Evolutionary conservation across 1,139 yeast genomes (phyloP).

Genomic region (Taiozyma sp.): DNA sequence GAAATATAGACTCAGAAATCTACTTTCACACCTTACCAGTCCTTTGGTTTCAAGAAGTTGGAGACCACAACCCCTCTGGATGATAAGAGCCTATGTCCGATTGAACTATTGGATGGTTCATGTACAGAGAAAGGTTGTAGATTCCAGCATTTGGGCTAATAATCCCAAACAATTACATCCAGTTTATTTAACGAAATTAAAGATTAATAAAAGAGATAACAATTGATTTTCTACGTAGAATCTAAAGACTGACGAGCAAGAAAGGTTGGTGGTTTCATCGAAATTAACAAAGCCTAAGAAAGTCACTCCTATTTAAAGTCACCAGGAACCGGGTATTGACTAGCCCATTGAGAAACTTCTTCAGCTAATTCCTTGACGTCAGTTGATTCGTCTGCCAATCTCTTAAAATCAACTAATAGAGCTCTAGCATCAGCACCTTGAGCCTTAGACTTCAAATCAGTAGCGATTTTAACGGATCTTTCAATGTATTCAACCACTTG

Average conservation of each 20-base stretch:
- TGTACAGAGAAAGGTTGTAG: slow-evolving; percentile 12
- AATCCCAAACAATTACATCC: background rate
- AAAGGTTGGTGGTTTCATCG: too few species aligned
- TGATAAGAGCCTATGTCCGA: slow-evolving; percentile 12
- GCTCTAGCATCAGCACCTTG: slow-evolving; percentile 59
- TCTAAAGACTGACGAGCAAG: background rate
- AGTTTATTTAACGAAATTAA: background rate
- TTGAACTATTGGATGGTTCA: slow-evolving; percentile 11
- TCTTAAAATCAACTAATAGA: slow-evolving; percentile 59
- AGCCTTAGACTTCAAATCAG: slow-evolving; percentile 55
- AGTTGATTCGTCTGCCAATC: slow-evolving; percentile 52
- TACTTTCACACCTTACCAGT: slow-evolving; percentile 9
- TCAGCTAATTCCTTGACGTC: slow-evolving; percentile 56
- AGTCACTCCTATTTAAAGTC: slow-evolving; percentile 33
- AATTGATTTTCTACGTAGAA: background rate
- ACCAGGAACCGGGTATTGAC: slow-evolving; percentile 76
- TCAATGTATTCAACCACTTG: slow-evolving; percentile 77
- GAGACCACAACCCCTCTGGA: background rate
- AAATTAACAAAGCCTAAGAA: too few species aligned
- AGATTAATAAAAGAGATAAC: background rate
- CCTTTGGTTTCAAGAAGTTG: slow-evolving; percentile 3
- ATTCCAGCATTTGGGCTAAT: slow-evolving; percentile 10
- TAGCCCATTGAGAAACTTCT: slow-evolving; percentile 65
- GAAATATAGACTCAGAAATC: slow-evolving; percentile 7
- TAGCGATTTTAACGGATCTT: slow-evolving; percentile 66